These are phyloP conservation scores for Aphanomyces stellatus DNA, from an alignment of 352 stramenopile genomes.

Conservation along the genomic window DNA sequence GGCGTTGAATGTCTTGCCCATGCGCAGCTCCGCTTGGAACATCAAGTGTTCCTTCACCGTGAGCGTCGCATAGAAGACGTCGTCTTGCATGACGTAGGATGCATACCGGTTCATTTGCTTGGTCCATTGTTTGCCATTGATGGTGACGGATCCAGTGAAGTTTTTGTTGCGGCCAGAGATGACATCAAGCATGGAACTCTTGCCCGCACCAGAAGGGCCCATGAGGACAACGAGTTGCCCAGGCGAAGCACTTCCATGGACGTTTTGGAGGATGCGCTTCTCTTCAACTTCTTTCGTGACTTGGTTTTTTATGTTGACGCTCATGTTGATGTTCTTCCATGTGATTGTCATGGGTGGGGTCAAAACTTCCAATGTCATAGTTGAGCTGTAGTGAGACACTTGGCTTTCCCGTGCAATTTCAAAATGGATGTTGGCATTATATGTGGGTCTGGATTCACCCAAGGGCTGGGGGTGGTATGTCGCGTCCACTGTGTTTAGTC, in stretches of 20 bases:
- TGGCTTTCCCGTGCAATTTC: too few relatives aligned
- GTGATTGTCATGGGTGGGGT: too few relatives aligned
- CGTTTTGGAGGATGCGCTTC: slow-evolving; percentile 44
- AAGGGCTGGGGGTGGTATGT: too few relatives aligned
- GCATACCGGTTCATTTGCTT: slow-evolving; percentile 26
- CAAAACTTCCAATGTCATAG: too few relatives aligned
- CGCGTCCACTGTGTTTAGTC: too few relatives aligned
- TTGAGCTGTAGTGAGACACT: too few relatives aligned
- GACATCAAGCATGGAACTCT: slow-evolving; percentile 92
- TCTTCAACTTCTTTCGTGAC: slow-evolving; percentile 32
- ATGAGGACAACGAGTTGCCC: slow-evolving; percentile 59
- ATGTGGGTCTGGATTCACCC: too few relatives aligned
- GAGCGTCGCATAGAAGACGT: slow-evolving; percentile 83
- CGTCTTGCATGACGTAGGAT: slow-evolving; percentile 83
- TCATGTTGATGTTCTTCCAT: too few relatives aligned
- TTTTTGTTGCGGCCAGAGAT: slow-evolving; percentile 83
- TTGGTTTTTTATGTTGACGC: too few relatives aligned
- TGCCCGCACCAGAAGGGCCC: slow-evolving; percentile 65
- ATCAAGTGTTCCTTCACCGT: slow-evolving; percentile 85
- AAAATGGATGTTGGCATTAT: too few relatives aligned
- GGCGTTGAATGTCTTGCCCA: slow-evolving; percentile 28
- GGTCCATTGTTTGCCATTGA: slow-evolving; percentile 51
- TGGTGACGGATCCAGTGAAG: slow-evolving; percentile 40
- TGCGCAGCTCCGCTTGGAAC: slow-evolving; percentile 75
- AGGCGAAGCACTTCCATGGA: slow-evolving; percentile 35